These are phyloP conservation scores for Daphne laureola DNA, from an alignment of 441 rosid species.

Conservation along the genomic window DNA sequence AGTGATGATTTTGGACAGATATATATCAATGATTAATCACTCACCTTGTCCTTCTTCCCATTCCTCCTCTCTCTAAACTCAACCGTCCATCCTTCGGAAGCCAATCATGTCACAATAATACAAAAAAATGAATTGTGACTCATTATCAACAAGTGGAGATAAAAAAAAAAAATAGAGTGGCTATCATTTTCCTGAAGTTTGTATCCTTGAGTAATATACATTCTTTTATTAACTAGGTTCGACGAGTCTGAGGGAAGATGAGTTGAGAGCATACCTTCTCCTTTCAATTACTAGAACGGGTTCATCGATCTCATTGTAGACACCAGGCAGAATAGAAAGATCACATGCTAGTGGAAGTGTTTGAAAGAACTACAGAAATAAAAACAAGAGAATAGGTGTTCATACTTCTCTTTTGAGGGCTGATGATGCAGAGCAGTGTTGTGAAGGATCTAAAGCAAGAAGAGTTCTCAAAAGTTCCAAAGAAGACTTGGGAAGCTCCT, in stretches of 20 bases:
- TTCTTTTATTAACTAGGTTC: too few relatives aligned
- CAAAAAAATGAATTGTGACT: too few relatives aligned
- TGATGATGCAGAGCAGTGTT: slow-evolving; percentile 40
- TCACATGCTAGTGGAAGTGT: slow-evolving; percentile 47
- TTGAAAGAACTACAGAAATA: slow-evolving; percentile 41
- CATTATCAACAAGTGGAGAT: too few relatives aligned
- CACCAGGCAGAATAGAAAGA: slow-evolving; percentile 49
- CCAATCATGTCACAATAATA: too few relatives aligned
- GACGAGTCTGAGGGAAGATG: too few relatives aligned
- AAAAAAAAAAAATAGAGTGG: too few relatives aligned
- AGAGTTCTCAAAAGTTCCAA: slow-evolving; percentile 48
- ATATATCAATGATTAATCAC: too few relatives aligned
- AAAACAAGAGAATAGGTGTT: neutral
- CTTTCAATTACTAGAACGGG: slow-evolving; percentile 19
- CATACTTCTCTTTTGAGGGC: slow-evolving; percentile 50
- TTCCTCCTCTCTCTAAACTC: too few relatives aligned
- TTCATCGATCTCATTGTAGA: slow-evolving; percentile 36
- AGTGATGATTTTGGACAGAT: slow-evolving; percentile 35
- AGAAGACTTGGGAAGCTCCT: slow-evolving; percentile 41
- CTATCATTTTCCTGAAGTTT: too few relatives aligned
- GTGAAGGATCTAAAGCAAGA: slow-evolving; percentile 57
- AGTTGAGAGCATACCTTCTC: slow-evolving; percentile 30
- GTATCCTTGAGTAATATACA: too few relatives aligned
- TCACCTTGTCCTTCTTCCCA: too few relatives aligned
- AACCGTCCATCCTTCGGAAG: too few relatives aligned